Conservation (phyloP, 768 basidiomycete species). For the Xerocomellus dryophilus region DNA sequence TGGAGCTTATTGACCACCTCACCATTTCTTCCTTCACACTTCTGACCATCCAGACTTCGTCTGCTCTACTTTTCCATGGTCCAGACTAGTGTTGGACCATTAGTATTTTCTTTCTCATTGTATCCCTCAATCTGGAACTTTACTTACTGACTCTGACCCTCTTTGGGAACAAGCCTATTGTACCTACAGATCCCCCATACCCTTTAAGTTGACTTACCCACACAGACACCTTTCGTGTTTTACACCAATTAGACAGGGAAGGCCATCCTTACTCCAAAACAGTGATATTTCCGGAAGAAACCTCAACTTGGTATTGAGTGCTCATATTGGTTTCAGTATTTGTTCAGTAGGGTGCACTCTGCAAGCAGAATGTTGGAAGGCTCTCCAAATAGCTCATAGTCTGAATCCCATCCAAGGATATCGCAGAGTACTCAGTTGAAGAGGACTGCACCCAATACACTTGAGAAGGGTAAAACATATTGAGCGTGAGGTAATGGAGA, state of each 20-base stretch:
- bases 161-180: too few species aligned
- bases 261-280: conserved; percentile 1
- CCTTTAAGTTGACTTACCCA: too few species aligned
- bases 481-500: conserved; percentile 7
- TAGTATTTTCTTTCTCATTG: too few species aligned
- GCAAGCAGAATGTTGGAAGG: conserved; percentile 8
- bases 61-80: too few species aligned
- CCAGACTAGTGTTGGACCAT: too few species aligned
- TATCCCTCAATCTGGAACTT: too few species aligned
- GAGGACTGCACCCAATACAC: conserved; percentile 12
- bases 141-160: too few species aligned
- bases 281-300: conserved; percentile 5
- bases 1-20: too few species aligned
- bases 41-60: too few species aligned
- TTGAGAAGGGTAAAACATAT: conserved; percentile 2
- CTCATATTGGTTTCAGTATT: conserved; percentile 6
- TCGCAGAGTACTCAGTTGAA: not conserved
- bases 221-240: too few species aligned
- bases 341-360: conserved; percentile 8
- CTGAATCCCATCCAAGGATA: conserved; percentile 5
- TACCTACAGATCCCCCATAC: too few species aligned
- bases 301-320: conserved; percentile 4
- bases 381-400: not conserved
- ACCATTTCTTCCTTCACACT: too few species aligned
- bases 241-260: not conserved